phyloP scores from a whole-genome alignment of 768 basidiomycete species.

The Dioszegia crocea region DNA sequence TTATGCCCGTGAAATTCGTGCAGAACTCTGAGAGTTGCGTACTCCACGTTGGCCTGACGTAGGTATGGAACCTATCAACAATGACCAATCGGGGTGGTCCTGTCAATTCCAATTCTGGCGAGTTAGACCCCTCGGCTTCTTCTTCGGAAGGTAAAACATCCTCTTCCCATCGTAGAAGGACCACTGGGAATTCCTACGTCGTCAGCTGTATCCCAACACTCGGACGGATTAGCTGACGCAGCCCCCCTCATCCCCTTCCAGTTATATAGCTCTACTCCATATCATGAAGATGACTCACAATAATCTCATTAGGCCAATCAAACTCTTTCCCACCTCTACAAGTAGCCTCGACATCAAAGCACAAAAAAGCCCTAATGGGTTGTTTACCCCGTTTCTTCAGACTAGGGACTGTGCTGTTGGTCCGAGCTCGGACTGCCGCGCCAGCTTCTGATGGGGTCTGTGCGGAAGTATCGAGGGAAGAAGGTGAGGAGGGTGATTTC shows the following conservation, averaged over 20 bases:
- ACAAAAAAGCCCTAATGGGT: conserved; percentile 70
- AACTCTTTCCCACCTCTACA: conserved; percentile 60
- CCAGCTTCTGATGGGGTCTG: background rate
- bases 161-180: conserved; percentile 69
- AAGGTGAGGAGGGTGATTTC: background rate
- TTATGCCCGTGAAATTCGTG: conserved; percentile 80
- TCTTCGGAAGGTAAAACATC: background rate
- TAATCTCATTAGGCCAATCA: conserved; percentile 91
- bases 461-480: background rate
- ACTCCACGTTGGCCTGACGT: conserved; percentile 81
- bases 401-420: background rate
- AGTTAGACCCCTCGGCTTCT: background rate
- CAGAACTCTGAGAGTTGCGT: conserved; percentile 80
- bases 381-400: conserved; percentile 23
- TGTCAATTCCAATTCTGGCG: background rate
- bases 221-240: background rate
- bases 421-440: background rate
- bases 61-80: conserved; percentile 78
- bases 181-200: conserved; percentile 84
- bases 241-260: background rate
- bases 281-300: conserved; percentile 57
- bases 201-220: background rate
- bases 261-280: background rate
- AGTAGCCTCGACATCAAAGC: conserved; percentile 64
- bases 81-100: conserved; percentile 39